Evolutionary conservation across 352 stramenopile species (phyloP).

Genomic region (Pythium brassicae): DNA sequence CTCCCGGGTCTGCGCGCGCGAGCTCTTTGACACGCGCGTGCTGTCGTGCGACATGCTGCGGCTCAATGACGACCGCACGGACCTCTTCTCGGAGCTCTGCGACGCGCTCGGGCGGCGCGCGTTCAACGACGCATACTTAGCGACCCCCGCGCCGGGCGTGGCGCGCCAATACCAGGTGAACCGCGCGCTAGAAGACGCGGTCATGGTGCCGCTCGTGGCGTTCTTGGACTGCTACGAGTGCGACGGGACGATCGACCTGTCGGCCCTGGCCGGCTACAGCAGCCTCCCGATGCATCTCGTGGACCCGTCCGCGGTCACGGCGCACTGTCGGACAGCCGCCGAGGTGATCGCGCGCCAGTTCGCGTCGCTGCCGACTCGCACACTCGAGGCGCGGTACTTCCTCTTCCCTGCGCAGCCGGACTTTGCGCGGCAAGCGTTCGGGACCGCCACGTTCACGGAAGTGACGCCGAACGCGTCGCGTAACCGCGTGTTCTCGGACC

Average conservation of each 20-base stretch:
- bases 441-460: neutral
- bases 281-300: neutral
- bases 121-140: constrained; percentile 20
- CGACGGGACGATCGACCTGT: constrained; percentile 18
- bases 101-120: constrained; percentile 16
- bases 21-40: constrained; percentile 24
- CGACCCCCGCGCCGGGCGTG: constrained; percentile 1
- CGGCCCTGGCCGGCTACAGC: neutral
- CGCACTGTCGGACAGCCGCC: constrained; percentile 8
- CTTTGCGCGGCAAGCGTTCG: constrained; percentile 18
- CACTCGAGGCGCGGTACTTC: constrained; percentile 14
- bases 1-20: constrained; percentile 12
- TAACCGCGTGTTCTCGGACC: constrained; percentile 12
- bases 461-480: neutral
- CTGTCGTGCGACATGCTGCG: constrained; percentile 29
- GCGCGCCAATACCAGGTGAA: constrained; percentile 18
- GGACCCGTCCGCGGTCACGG: constrained; percentile 1
- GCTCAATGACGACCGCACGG: constrained; percentile 26
- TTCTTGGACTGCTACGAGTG: constrained; percentile 25
- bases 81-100: constrained; percentile 26
- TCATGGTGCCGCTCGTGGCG: constrained; percentile 22
- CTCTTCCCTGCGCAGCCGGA: constrained; percentile 16
- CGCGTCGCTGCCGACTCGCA: neutral
- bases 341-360: constrained; percentile 18
- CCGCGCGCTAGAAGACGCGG: constrained; percentile 17